Percentiles rank a stretch among this genome's conserved stretches.
Conservation (phyloP, 345 rosid species). For the rapeseed (Brassica napus) region Da-Ae NC_063446.1:12066501-12067000, state of each 20-base stretch:
- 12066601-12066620: slow-evolving; percentile 75
- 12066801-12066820: slow-evolving; percentile 19
- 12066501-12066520: slow-evolving; percentile 27
- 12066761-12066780: slow-evolving; percentile 34
- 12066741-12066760: slow-evolving; percentile 35
- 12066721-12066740: slow-evolving; percentile 38
- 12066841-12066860: slow-evolving; percentile 99
- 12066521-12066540: slow-evolving; percentile 38
- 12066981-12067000: slow-evolving; percentile 94
- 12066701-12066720: slow-evolving; percentile 44
- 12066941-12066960: slow-evolving; percentile 89
- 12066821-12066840: slow-evolving; percentile 62
- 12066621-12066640: slow-evolving; percentile 63
- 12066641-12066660: not conserved
- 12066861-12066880: slow-evolving; percentile 97
- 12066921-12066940: slow-evolving; percentile 87
- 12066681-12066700: slow-evolving; percentile 44
- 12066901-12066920: slow-evolving; percentile 97
- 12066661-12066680: not conserved
- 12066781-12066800: slow-evolving; percentile 43
- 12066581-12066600: slow-evolving; percentile 83
- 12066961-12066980: slow-evolving; percentile 90
- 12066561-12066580: slow-evolving; percentile 70
- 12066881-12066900: slow-evolving; percentile 95
- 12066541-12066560: slow-evolving; percentile 49